Percentiles rank a stretch among this genome's conserved stretches.
Conservation (phyloP, 345 rosid genomes). For the Euphorbia lathyris region DNA sequence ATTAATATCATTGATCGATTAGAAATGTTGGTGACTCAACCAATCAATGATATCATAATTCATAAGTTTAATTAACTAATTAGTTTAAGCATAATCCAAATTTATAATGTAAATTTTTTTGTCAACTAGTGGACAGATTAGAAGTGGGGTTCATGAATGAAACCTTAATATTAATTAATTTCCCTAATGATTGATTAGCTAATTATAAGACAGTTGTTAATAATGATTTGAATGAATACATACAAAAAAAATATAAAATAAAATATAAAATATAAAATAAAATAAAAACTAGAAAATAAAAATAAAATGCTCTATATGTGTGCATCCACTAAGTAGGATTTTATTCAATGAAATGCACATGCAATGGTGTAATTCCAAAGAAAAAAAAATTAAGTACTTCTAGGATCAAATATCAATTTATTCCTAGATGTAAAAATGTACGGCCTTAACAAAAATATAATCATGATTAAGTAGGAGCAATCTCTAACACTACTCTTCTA, state of each 20-base stretch:
- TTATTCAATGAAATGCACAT: background rate
- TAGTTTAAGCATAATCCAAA: background rate
- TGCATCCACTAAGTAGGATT: background rate
- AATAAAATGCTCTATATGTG: too few species aligned
- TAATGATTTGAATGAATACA: background rate
- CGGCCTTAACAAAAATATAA: too few species aligned
- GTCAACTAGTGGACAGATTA: background rate
- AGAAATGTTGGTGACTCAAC: background rate
- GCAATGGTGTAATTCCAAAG: background rate
- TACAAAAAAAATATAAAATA: too few species aligned
- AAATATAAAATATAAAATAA: too few species aligned
- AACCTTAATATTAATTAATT: background rate
- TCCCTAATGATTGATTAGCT: background rate
- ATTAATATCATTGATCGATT: too few species aligned
- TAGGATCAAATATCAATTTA: too few species aligned
- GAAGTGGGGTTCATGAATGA: background rate
- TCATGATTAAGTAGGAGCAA: too few species aligned
- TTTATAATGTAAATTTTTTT: background rate
- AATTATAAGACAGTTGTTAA: background rate
- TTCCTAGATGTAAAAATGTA: too few species aligned
- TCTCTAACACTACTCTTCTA: too few species aligned
- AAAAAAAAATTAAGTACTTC: too few species aligned
- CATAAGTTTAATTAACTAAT: too few species aligned
- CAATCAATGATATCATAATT: background rate
- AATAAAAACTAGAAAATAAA: too few species aligned